A percentile compares a stretch with the other conserved stretches of the same genome.
Conservation (phyloP, 2,329 filamentous ascomycete genomes). For the Calonectria pseudoturangicola region DNA sequence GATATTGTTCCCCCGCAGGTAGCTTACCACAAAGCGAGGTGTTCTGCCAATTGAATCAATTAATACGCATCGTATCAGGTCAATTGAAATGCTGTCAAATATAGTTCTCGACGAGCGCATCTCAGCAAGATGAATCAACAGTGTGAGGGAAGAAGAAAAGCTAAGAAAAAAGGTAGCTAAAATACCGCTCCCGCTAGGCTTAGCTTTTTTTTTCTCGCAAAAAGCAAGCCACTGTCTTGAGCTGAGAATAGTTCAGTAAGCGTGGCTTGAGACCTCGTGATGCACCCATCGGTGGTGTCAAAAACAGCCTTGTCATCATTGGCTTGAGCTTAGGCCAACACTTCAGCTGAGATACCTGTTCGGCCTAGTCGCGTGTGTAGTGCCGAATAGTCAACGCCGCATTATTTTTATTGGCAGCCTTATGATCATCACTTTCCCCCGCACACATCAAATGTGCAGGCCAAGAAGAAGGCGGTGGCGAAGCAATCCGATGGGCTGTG, state of each 20-base stretch:
- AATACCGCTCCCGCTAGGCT: background rate
- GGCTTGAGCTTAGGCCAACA: background rate
- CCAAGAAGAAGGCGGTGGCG: constrained; percentile 9
- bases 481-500: background rate
- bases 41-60: no score
- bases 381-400: constrained; percentile 4
- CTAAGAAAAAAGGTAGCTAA: background rate
- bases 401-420: constrained; percentile 3
- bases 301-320: background rate
- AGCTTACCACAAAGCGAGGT: no score
- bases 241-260: constrained; percentile 18
- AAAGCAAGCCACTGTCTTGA: background rate
- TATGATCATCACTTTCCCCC: background rate
- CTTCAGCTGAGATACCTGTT: constrained; percentile 14
- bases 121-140: background rate
- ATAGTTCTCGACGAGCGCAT: background rate
- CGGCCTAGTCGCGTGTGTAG: background rate
- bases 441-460: background rate
- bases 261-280: constrained; percentile 19
- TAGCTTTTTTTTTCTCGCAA: background rate
- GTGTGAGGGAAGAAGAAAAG: background rate
- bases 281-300: constrained; percentile 3
- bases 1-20: background rate
- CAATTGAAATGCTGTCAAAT: background rate
- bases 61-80: no score